Evolutionary conservation across 179 eudicot species (phyloP).

Genomic region (Heliamphora pulchella): DNA sequence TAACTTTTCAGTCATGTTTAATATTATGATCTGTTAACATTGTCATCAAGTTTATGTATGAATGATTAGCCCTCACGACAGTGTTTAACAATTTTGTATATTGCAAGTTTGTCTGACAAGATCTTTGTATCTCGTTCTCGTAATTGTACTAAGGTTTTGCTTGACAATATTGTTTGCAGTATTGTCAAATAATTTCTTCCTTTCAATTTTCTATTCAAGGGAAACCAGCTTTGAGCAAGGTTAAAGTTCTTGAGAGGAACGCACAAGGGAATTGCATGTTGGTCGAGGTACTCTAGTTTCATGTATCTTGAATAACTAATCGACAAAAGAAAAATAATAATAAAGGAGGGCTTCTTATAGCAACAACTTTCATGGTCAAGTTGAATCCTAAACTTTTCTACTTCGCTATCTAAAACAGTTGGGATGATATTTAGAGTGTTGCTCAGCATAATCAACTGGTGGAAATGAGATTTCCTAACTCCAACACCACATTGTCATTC

Average conservation of each 20-base stretch:
- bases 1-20: background rate
- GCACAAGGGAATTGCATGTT: conserved; percentile 46
- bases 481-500: background rate
- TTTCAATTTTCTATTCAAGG: conserved; percentile 33
- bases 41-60: conserved; percentile 3
- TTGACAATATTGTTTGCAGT: background rate
- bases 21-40: background rate
- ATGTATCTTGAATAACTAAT: background rate
- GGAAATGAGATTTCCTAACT: background rate
- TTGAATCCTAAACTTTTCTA: background rate
- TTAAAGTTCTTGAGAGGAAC: conserved; percentile 64
- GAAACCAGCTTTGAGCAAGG: conserved; percentile 91
- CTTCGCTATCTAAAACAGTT: background rate
- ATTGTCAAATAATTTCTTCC: background rate
- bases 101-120: background rate
- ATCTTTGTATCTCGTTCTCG: background rate
- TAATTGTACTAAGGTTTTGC: background rate
- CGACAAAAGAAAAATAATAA: background rate
- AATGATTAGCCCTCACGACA: background rate
- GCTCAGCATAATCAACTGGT: background rate
- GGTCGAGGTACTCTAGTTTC: conserved; percentile 54
- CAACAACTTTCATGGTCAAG: background rate
- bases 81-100: background rate
- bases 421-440: background rate
- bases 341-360: conserved; percentile 6